These are phyloP conservation scores for Rosa multiflora DNA, from an alignment of 306 rosid genomes.

Conservation along the genomic window DNA sequence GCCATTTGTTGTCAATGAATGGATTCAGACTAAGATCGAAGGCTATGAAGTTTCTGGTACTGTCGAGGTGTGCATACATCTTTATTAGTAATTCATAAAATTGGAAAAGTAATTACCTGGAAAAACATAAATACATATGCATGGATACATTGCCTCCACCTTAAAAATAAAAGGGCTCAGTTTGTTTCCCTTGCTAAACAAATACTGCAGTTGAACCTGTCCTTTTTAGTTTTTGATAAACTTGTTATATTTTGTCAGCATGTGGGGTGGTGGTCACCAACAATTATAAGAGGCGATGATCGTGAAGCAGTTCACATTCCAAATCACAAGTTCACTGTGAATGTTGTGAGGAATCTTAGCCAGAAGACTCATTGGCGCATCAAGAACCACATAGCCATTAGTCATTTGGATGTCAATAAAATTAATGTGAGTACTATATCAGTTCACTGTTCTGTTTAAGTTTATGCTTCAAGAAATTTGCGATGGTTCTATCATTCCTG, in stretches of 20 bases:
- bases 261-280: constrained; percentile 99
- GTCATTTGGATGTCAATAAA: constrained; percentile 93
- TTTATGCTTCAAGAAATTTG: constrained; percentile 21
- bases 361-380: constrained; percentile 99
- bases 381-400: constrained; percentile 84
- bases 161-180: background rate
- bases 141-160: constrained; percentile 8
- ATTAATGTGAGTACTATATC: constrained; percentile 73
- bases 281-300: constrained; percentile 96
- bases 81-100: background rate
- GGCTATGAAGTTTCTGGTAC: constrained; percentile 99
- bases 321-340: constrained; percentile 94
- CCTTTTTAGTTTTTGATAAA: background rate
- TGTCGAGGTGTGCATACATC: constrained; percentile 75
- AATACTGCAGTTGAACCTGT: background rate
- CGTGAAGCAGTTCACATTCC: constrained; percentile 99
- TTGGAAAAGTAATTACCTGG: background rate
- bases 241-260: constrained; percentile 52
- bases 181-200: background rate
- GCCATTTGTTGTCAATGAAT: constrained; percentile 86
- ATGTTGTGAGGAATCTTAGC: constrained; percentile 90
- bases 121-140: background rate
- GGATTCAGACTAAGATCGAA: constrained; percentile 96
- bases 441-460: constrained; percentile 21
- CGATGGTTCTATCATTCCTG: constrained; percentile 16